phyloP scores from a whole-genome alignment of 1,284 basidiomycete species.

The Apiotrichum mycotoxinovorans region DNA sequence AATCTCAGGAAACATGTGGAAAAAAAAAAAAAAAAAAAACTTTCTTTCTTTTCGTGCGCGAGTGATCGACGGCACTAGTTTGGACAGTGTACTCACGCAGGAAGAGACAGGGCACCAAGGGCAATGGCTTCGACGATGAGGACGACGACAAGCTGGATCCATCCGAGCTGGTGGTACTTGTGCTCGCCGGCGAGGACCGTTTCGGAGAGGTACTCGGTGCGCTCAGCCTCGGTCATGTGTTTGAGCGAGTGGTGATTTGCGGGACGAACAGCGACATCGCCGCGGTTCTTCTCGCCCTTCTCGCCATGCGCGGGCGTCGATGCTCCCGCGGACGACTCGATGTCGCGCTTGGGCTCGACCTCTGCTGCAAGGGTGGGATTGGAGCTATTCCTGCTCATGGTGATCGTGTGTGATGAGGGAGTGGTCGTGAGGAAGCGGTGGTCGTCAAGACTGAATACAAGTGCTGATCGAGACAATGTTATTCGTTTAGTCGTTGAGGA shows the following conservation, averaged over 20 bases:
- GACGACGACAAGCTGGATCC: conserved; percentile 18
- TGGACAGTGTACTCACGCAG: conserved; percentile 8
- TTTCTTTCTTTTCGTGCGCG: neutral
- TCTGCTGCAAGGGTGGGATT: neutral
- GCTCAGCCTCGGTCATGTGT: conserved; percentile 17
- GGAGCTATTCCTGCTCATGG: neutral
- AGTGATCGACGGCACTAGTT: no score
- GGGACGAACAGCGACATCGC: neutral
- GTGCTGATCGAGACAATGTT: neutral
- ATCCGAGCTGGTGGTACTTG: conserved; percentile 21
- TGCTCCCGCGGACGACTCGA: neutral
- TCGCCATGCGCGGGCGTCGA: neutral
- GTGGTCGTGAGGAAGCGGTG: neutral
- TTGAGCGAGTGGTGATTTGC: neutral
- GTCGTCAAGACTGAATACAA: neutral
- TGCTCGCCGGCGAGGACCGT: conserved; percentile 8
- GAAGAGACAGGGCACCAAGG: conserved; percentile 16
- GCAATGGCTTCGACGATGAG: conserved; percentile 17
- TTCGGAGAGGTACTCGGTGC: conserved; percentile 10
- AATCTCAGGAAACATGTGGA: no score
- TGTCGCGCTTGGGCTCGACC: neutral
- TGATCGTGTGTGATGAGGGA: neutral
- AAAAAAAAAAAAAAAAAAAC: no score
- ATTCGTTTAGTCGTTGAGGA: neutral
- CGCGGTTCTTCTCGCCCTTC: neutral